A percentile compares a stretch with the other conserved stretches of the same genome.
Evolutionary conservation across 2,329 filamentous ascomycete species (phyloP).

Genomic region (Venturia aucupariae): DNA sequence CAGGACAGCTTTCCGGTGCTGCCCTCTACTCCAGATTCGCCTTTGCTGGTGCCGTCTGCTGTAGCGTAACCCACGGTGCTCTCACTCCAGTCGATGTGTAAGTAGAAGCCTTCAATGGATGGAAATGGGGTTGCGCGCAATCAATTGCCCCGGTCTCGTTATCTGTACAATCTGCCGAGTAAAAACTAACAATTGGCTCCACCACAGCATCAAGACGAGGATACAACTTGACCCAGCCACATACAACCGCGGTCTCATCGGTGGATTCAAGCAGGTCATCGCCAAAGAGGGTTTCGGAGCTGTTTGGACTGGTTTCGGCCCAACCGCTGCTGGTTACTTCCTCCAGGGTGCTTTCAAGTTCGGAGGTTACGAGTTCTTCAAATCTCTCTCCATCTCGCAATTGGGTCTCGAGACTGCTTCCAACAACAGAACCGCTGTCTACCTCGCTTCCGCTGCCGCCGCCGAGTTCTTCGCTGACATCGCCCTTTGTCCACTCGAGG

Average conservation of each 20-base stretch:
- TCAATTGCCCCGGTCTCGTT: not conserved
- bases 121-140: not conserved
- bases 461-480: conserved; percentile 65
- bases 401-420: conserved; percentile 60
- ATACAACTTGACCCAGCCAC: conserved; percentile 85
- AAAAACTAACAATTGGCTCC: conserved; percentile 1
- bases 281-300: conserved; percentile 76
- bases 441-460: conserved; percentile 56
- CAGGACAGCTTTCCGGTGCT: conserved; percentile 51
- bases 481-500: conserved; percentile 84
- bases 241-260: conserved; percentile 82
- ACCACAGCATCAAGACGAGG: conserved; percentile 76
- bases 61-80: conserved; percentile 92
- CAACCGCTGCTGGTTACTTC: conserved; percentile 85
- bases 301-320: conserved; percentile 76
- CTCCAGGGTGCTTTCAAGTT: conserved; percentile 91
- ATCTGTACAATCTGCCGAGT: conserved; percentile 6
- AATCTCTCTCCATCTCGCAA: conserved; percentile 76
- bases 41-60: conserved; percentile 95
- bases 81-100: conserved; percentile 99
- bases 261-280: conserved; percentile 79
- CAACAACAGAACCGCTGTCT: conserved; percentile 73
- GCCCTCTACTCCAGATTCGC: conserved; percentile 91
- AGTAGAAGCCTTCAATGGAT: conserved; percentile 35
- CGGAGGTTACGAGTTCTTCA: conserved; percentile 94